These are phyloP conservation scores for Catunica adiposa DNA, from an alignment of 2,329 filamentous ascomycete genomes.

Conservation along the genomic window DNA sequence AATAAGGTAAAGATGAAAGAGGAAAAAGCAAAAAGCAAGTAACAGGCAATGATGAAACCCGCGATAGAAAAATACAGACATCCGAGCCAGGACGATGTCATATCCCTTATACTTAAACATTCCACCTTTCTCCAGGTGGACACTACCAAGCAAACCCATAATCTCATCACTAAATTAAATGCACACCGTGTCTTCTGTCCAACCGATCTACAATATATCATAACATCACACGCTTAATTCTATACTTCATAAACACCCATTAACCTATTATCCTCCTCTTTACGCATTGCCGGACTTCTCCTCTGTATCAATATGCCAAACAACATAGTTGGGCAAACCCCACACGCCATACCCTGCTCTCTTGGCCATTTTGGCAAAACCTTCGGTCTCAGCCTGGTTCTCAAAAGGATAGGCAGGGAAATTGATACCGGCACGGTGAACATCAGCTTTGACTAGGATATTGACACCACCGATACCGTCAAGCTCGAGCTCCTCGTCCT, in stretches of 20 bases:
- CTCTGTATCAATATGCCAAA: slow-evolving; percentile 95
- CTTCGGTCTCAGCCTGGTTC: slow-evolving; percentile 97
- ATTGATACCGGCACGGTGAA: slow-evolving; percentile 96
- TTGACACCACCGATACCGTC: slow-evolving; percentile 96
- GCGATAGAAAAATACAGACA: too few relatives aligned
- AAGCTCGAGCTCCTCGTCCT: slow-evolving; percentile 79
- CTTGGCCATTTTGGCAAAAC: slow-evolving; percentile 98
- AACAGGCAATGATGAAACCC: too few relatives aligned
- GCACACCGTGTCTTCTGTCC: too few relatives aligned
- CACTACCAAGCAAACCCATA: neutral
- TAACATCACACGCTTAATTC: neutral
- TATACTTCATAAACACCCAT: neutral
- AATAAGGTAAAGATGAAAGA: too few relatives aligned
- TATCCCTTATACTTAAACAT: too few relatives aligned
- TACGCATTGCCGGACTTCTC: slow-evolving; percentile 70
- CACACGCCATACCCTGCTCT: slow-evolving; percentile 83
- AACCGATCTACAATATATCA: neutral
- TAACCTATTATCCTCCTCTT: neutral
- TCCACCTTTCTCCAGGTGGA: too few relatives aligned
- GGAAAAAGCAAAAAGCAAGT: too few relatives aligned
- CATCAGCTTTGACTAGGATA: slow-evolving; percentile 93
- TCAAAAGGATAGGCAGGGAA: slow-evolving; percentile 95
- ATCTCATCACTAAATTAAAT: too few relatives aligned
- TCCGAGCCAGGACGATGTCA: too few relatives aligned
- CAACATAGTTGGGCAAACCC: slow-evolving; percentile 90